Base-by-base conservation (phyloP, 108 stramenopile species). In the Cyclostephanos invisitatus region DNA sequence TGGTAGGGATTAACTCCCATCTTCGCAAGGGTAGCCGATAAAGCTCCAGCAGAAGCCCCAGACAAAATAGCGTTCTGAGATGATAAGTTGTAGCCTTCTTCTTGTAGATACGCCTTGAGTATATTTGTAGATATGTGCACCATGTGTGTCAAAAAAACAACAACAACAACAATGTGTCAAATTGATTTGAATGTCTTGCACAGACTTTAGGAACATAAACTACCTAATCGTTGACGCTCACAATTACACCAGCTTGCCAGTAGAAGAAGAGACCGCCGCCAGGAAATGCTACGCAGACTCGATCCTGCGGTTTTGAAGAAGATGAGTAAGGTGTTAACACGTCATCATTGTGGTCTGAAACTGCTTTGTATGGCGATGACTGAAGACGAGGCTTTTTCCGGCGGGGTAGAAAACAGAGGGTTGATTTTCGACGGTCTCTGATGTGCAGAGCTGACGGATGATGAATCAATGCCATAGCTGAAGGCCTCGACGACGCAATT, bases 211-310 rank as follows among this genome's bases (percentile, higher is more conserved):
- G 44, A 27, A 66, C 18, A 27, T 54, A 27, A 24, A 38, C 24
- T n/a, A n/a, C n/a, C n/a, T 42, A 20, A 70, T 46, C 7, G 35
- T 17, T 28, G 56, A 32, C 1, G 63, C 75, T 68, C 64, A 76
- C 76, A 22, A 95, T 82, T 21, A 85, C 91, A 9, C 96, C 96
- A 2, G 96, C 94, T 84, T 96, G 93, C 91, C 94, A 96, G 64
- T 93, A 97, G 57, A 96, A 97, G 77, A 91, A 94, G 2, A 94
- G 82, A 0, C 96, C 94, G 25, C 92, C 94, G 5, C 94, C 94
- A 2, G 92, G 91, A 75, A 95, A 95, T 44, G 89, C 84, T 20
- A 93, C 56, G 14, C 21, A 62, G 3, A 22, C 69, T 55, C 54
- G 17, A 42, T 9, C 29, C n/a, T 59, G 5, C 63, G 21, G 44